These are phyloP conservation scores for Haplographium delicatum DNA, from an alignment of 495 filamentous ascomycete genomes.

Conservation along the genomic window DNA sequence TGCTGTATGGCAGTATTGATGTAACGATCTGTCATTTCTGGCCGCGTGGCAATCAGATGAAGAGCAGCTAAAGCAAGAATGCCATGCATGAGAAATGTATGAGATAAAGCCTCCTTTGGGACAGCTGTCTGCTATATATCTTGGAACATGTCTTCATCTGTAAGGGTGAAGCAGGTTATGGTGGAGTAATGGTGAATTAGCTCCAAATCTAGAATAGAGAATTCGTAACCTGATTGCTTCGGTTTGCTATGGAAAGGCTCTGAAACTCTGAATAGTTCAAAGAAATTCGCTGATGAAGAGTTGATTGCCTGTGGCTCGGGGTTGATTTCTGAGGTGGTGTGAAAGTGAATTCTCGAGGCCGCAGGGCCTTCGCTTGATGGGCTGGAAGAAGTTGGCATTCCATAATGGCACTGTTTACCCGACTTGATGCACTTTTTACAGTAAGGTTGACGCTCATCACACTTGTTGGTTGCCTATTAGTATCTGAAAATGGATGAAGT, in stretches of 20 bases:
- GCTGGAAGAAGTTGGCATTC: too few species aligned
- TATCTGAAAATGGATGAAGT: too few species aligned
- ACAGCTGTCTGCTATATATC: constrained; percentile 7
- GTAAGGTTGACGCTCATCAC: constrained; percentile 1
- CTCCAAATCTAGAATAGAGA: too few species aligned
- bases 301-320: too few species aligned
- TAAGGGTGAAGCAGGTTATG: constrained; percentile 6
- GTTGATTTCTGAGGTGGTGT: too few species aligned
- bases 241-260: background rate
- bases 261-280: background rate
- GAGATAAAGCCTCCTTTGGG: constrained; percentile 1
- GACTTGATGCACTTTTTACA: constrained; percentile 4
- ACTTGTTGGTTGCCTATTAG: too few species aligned
- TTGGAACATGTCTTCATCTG: constrained; percentile 1
- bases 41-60: background rate
- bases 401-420: background rate
- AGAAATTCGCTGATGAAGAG: too few species aligned
- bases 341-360: too few species aligned
- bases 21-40: background rate
- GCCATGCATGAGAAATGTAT: constrained; percentile 7
- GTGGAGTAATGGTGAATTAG: constrained; percentile 15
- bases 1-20: constrained; percentile 4
- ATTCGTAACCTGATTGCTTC: too few species aligned
- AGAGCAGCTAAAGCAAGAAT: constrained; percentile 1
- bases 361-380: too few species aligned